A percentile compares a stretch with the other conserved stretches of the same genome.
These are phyloP conservation scores for Talaromyces atroroseus DNA, from an alignment of 2,329 filamentous ascomycete genomes.

Conservation along the genomic window DNA sequence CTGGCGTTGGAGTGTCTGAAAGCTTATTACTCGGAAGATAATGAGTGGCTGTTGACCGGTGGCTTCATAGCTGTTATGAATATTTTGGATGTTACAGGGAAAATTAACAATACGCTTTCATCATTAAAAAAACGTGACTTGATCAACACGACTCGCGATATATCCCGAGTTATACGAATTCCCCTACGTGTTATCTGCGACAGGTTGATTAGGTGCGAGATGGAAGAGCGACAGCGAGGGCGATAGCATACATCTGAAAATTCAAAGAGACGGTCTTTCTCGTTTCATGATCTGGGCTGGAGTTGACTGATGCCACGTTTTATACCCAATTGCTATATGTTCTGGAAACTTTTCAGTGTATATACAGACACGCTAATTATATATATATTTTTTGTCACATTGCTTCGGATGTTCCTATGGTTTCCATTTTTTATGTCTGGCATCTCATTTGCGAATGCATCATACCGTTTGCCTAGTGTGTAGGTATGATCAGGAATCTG, in stretches of 20 bases:
- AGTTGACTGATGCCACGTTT: background rate
- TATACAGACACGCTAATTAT: no score
- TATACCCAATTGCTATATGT: background rate
- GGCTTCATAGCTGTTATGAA: slow-evolving; percentile 17
- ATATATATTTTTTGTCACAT: no score
- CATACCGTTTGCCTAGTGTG: no score
- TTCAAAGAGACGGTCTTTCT: background rate
- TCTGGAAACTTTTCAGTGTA: background rate
- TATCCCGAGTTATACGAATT: background rate
- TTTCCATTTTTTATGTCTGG: no score
- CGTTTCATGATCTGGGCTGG: background rate
- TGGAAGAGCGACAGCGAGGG: background rate
- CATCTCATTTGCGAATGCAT: no score
- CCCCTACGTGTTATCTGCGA: background rate
- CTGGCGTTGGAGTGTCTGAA: slow-evolving; percentile 19
- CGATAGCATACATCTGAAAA: background rate
- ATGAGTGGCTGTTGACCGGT: slow-evolving; percentile 11
- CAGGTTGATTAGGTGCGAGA: background rate
- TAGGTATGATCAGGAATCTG: no score
- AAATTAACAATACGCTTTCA: slow-evolving; percentile 5
- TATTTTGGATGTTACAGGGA: slow-evolving; percentile 16
- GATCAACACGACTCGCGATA: background rate
- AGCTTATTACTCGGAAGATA: slow-evolving; percentile 15
- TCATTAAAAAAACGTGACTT: background rate
- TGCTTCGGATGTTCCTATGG: no score